Evolutionary conservation across 371 early-diverging fungal species (phyloP), one percentile per base, ranked within the genome.

Genomic region (Mortierella sp.): DNA sequence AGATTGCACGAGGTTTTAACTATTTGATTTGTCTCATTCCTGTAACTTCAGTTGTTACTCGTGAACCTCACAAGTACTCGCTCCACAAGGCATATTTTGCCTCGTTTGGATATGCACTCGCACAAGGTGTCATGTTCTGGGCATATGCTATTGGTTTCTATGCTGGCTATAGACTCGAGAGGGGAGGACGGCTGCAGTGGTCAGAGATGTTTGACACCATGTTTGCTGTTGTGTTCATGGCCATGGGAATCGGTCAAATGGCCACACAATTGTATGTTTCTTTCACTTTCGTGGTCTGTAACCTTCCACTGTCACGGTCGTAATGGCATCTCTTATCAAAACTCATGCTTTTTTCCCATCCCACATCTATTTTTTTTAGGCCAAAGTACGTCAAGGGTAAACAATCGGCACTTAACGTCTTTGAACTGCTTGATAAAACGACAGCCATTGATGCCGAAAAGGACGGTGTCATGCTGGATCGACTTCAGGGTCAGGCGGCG

Each of bases 381-480:
- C 81, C 90, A 19, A 86, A 89, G n/a, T 83, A 88, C 56, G 83
- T 85, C 46, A 88, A 88, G 28, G 96, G 93, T 52, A 89, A 91
- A 72, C 81, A 87, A 49, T 89, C 94, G 46, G 91, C 94, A 6
- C 81, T 90, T 61, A 81, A 86, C 37, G 86, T 93, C 39, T 92
- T 93, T 70, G 87, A 84, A n/a, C 62, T 93, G 3, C 68, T 96
- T 42, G 93, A 96, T 63, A 88, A 93, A 47, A 61, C 69, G 50
- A 86, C 94, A 21, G 54, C 58, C 26, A 94, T 94, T 80, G 89
- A 95, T 78, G 84, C 89, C 28, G 84, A 88, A 30, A 70, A 84
- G 39, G 84, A 84, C 67, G 92, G 90, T 15, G 81, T 83, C 26
- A 83, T 83, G 47, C 72, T 84, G 23, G 68, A 73, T 19, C 53